Evolutionary conservation across 2,329 filamentous ascomycete species (phyloP), one percentile per base, ranked within the genome.

Genomic region (Plectosphaerella plurivora): DNA sequence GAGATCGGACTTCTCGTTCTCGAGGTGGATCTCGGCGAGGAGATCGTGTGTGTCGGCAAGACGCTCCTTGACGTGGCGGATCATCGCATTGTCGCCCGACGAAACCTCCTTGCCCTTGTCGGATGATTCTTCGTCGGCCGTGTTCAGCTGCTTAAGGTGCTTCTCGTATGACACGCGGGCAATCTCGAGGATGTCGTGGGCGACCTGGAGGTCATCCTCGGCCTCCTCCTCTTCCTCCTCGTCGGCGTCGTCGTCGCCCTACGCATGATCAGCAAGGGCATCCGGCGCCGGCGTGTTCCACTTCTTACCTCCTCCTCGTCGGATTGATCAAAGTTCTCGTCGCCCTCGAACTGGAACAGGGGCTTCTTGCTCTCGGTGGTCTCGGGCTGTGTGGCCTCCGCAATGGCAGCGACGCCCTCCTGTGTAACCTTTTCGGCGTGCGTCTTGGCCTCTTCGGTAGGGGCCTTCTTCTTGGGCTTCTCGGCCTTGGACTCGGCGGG

Each of bases 11-110:
- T 88, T 86, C 72, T 97, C 94, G 60, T 94, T 96, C 73, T 99
- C 94, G 25, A 99, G 78, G n/a, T 89, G 95, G 56, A 99, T 97
- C 71, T 99, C 94, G 10, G 92, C 89, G 56, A 97, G 88, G 52
- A 96, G 81, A 66, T 97, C 92, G 67, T 97, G 91, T 9, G 91
- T 96, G 65, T 99, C 94, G 55, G 91, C 91, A 35, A 97, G 81
- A 52, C 91, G 85, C 70, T 96, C 90, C 70, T 91, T 92, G 64
- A 92, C 77, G 55, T 88, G 83, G 58, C 78, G 72, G 44, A 76
- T 58, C 2, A 66, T 61, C 41, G 72, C 69, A 8, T 69, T 70
- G 50, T 77, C 73, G 20, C 66, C 66, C 36, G 70, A 63, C 15
- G 65, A 65, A 36, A 63, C 65, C 53, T 75, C 71, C 54, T 78